Percentiles rank a stretch among this genome's conserved stretches.
Conservation (phyloP, 1,139 yeast species). For the Torulaspora pretoriensis region DNA sequence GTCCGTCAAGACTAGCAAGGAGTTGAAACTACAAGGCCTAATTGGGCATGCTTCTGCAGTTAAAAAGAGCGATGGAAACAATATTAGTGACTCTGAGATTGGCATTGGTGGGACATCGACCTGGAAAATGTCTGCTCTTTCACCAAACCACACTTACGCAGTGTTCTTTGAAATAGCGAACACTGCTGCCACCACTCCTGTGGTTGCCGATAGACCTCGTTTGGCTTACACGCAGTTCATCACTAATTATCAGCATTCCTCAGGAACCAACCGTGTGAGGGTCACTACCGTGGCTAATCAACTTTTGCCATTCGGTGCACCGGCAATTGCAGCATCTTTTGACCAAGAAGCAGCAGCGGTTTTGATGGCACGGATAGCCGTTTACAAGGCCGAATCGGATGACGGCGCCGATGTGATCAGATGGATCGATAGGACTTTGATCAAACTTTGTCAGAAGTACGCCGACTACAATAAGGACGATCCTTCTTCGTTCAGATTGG, state of each 20-base stretch:
- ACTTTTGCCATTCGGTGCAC: constrained; percentile 50
- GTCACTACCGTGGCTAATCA: constrained; percentile 83
- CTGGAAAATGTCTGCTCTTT: constrained; percentile 77
- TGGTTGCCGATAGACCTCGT: constrained; percentile 29
- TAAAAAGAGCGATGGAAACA: constrained; percentile 52
- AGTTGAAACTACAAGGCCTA: constrained; percentile 84
- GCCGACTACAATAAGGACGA: constrained; percentile 83
- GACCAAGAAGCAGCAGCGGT: constrained; percentile 99
- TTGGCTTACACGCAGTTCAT: constrained; percentile 54
- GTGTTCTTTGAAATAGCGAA: constrained; percentile 80
- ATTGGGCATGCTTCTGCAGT: constrained; percentile 90
- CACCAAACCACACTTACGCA: constrained; percentile 85
- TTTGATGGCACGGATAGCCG: constrained; percentile 88
- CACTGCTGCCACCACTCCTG: constrained; percentile 42
- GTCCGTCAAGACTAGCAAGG: constrained; percentile 84
- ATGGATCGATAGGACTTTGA: constrained; percentile 81
- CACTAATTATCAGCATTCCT: constrained; percentile 74
- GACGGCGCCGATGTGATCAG: constrained; percentile 71
- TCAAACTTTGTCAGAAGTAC: constrained; percentile 79
- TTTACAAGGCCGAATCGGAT: constrained; percentile 79
- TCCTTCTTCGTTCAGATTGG: constrained; percentile 68
- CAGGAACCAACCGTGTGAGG: constrained; percentile 79
- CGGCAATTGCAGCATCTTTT: constrained; percentile 58
- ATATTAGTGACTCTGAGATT: constrained; percentile 87
- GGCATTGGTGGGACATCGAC: constrained; percentile 90